Evolutionary conservation across 1,139 yeast species (phyloP).

Genomic region (Kurtzmaniella quercitrusa): DNA sequence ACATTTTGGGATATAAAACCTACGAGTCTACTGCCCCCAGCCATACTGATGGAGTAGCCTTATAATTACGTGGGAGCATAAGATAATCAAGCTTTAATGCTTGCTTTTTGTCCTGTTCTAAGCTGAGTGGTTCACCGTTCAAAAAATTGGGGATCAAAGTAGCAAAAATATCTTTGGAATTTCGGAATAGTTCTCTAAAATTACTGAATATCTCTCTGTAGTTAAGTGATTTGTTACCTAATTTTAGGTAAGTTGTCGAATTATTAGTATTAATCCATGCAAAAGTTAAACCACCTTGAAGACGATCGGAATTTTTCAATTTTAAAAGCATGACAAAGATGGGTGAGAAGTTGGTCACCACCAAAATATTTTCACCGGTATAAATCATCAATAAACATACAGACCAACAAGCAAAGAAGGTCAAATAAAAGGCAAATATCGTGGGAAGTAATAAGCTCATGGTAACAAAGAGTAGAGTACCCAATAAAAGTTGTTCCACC

Average conservation of each 20-base stretch:
- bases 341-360: constrained; percentile 79
- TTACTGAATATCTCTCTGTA: constrained; percentile 35
- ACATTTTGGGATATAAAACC: not conserved
- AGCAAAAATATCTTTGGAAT: constrained; percentile 27
- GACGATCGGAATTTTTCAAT: constrained; percentile 73
- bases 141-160: constrained; percentile 25
- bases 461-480: constrained; percentile 82
- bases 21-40: constrained; percentile 7
- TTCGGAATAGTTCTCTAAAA: constrained; percentile 27
- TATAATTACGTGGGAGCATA: constrained; percentile 38
- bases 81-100: constrained; percentile 34
- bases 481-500: constrained; percentile 80
- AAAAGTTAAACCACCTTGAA: constrained; percentile 84
- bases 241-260: constrained; percentile 22
- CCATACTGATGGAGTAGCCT: constrained; percentile 32
- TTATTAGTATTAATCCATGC: constrained; percentile 16
- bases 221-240: constrained; percentile 38
- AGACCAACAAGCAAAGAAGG: constrained; percentile 62
- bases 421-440: constrained; percentile 74
- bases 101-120: constrained; percentile 22
- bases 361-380: constrained; percentile 55
- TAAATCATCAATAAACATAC: constrained; percentile 48
- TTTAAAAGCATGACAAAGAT: constrained; percentile 75
- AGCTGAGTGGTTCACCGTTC: constrained; percentile 27
- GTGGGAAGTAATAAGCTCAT: constrained; percentile 81